A percentile compares a stretch with the other conserved stretches of the same genome.
Conservation (phyloP, 208 protist genomes). For the Crithidia expoeki region DNA sequence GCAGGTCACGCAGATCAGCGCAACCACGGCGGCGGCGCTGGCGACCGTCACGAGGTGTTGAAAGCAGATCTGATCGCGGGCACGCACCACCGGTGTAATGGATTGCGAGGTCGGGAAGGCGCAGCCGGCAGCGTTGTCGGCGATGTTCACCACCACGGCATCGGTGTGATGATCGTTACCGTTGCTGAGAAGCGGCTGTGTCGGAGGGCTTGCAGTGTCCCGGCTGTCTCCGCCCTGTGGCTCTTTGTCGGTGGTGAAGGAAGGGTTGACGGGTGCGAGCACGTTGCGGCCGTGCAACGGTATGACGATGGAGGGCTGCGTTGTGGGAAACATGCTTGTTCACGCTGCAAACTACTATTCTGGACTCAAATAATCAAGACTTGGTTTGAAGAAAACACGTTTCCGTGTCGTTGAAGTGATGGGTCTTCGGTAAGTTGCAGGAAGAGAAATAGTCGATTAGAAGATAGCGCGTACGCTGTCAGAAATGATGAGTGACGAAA, state of each 20-base stretch:
- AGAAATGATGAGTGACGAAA: too few relatives aligned
- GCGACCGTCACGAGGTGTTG: conserved; percentile 9
- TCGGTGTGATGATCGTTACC: background rate
- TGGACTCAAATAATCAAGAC: too few relatives aligned
- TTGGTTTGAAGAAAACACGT: too few relatives aligned
- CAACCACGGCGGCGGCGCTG: background rate
- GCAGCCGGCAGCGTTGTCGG: background rate
- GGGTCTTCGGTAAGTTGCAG: too few relatives aligned
- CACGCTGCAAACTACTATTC: too few relatives aligned
- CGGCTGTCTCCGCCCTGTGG: background rate
- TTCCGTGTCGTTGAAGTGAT: too few relatives aligned
- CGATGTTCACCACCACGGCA: background rate
- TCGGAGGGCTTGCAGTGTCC: background rate
- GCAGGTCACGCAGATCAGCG: conserved; percentile 9
- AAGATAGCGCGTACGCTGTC: too few relatives aligned
- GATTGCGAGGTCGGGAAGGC: background rate
- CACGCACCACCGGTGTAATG: conserved; percentile 6
- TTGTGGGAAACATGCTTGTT: conserved; percentile 3
- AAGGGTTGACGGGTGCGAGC: background rate
- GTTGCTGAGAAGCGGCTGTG: background rate
- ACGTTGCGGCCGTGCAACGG: conserved; percentile 12
- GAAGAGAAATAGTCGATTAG: too few relatives aligned
- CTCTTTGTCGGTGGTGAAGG: background rate
- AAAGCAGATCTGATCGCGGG: conserved; percentile 25
- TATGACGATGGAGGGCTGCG: background rate